Evolutionary conservation across 2,329 filamentous ascomycete species (phyloP).

Genomic region (Aspergillus sp.): DNA sequence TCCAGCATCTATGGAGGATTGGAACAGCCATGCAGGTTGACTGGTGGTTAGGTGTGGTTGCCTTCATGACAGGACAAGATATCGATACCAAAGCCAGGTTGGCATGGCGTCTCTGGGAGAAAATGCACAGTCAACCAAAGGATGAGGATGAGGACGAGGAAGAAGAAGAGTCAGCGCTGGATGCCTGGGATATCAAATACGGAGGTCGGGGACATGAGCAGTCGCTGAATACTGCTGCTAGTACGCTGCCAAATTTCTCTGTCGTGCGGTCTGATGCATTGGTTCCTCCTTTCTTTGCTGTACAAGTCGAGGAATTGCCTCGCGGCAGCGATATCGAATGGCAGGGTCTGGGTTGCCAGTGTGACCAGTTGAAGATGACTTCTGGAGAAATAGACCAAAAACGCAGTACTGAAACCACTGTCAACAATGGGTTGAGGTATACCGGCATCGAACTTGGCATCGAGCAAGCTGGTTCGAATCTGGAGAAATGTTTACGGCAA

Average conservation of each 20-base stretch:
- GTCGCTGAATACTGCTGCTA: conserved; percentile 17
- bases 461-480: conserved; percentile 7
- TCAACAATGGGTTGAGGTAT: conserved; percentile 20
- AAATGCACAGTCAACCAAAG: conserved; percentile 23
- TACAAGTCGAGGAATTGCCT: conserved; percentile 73
- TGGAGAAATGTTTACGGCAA: conserved; percentile 19
- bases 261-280: conserved; percentile 16
- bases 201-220: conserved; percentile 45
- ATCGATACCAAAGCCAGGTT: conserved; percentile 30
- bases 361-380: conserved; percentile 21
- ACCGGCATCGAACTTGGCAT: conserved; percentile 26
- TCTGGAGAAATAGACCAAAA: conserved; percentile 9
- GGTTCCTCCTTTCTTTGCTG: conserved; percentile 66
- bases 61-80: conserved; percentile 58
- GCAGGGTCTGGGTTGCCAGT: conserved; percentile 63
- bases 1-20: conserved; percentile 89
- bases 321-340: conserved; percentile 74
- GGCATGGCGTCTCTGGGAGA: conserved; percentile 44
- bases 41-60: conserved; percentile 72
- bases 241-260: conserved; percentile 21
- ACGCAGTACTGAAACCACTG: conserved; percentile 16
- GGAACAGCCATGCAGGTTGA: conserved; percentile 65
- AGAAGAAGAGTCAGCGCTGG: conserved; percentile 45
- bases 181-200: conserved; percentile 53
- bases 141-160: conserved; percentile 32